phyloP scores from a whole-genome alignment of 306 rosid genomes.

The Rosa lucieae region DNA sequence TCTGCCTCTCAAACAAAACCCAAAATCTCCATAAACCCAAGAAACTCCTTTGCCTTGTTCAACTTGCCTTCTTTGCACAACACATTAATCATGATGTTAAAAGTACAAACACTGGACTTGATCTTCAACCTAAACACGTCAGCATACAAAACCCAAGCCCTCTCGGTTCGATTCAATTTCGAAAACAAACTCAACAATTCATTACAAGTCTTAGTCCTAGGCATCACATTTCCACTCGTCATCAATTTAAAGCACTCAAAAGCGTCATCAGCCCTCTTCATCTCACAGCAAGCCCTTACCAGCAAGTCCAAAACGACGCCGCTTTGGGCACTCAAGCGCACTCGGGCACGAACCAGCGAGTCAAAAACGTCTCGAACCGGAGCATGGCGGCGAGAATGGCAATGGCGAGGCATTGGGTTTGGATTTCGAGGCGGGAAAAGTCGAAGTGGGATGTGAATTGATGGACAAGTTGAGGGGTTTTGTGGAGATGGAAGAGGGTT shows the following conservation, averaged over 20 bases:
- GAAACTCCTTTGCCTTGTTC: slow-evolving; percentile 71
- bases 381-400: slow-evolving; percentile 48
- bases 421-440: slow-evolving; percentile 37
- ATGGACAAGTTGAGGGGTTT: slow-evolving; percentile 46
- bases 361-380: slow-evolving; percentile 34
- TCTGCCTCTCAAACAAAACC: slow-evolving; percentile 55
- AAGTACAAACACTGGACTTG: slow-evolving; percentile 57
- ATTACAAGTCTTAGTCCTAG: slow-evolving; percentile 63
- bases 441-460: slow-evolving; percentile 43
- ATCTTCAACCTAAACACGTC: slow-evolving; percentile 81
- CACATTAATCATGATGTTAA: slow-evolving; percentile 81
- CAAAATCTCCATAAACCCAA: slow-evolving; percentile 62
- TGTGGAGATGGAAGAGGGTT: slow-evolving; percentile 43
- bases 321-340: slow-evolving; percentile 31
- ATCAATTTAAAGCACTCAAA: slow-evolving; percentile 59
- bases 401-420: slow-evolving; percentile 50
- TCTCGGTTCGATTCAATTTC: slow-evolving; percentile 49
- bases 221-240: slow-evolving; percentile 46
- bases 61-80: slow-evolving; percentile 82
- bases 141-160: slow-evolving; percentile 75
- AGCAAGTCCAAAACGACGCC: slow-evolving; percentile 47
- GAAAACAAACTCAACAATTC: slow-evolving; percentile 52
- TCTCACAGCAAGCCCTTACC: slow-evolving; percentile 55
- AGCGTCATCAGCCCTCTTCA: slow-evolving; percentile 52
- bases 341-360: slow-evolving; percentile 34